Evolutionary conservation across 78 protist genomes (phyloP), one percentile per base, ranked within the genome.

Genomic region (Dictyostelium brefeldianum): DNA sequence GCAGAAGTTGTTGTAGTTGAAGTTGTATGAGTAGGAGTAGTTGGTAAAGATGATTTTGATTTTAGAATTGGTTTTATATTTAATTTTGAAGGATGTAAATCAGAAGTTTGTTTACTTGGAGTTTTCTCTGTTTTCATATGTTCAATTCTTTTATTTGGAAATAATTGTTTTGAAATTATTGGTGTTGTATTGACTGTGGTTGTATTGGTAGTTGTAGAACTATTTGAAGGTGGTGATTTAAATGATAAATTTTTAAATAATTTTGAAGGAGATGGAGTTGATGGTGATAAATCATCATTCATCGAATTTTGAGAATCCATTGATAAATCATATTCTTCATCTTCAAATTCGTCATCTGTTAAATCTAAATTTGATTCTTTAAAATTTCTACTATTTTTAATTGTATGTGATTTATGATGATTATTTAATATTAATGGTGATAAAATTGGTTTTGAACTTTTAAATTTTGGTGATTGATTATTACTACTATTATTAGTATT

Each of bases 51-150:
- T 17, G 25, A 11, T 47, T 43, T 64, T n/a, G 4, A 47, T 62
- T 31, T 43, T 64, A 70, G 43, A 59, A 6, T 41, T 22, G 89
- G 46, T 65, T 65, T 81, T 47, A 25, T 65, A 64, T 18, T n/a
- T 57, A 54, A 29, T 59, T 80, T 80, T 20, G 89, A 67, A 51
- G 78, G 89, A 51, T 81, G 89, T 4, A 81, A 20, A 48, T 50
- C 57, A 5, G 43, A 5, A 5, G 50, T 7, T 15, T 25, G 9
- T 53, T n/a, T 54, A 18, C 41, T 29, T 15, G 41, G 10, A 48
- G 80, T 70, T 29, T 81, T 74, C 17, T 20, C 48, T 12, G 46
- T 9, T 47, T 81, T 81, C 36, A 81, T 81, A 69, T 81, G 79
- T 31, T 81, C 25, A 22, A 81, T 67, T 43, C 89, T 64, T 27